phyloP scores from a whole-genome alignment of 805 yeast genomes.

The Yarrowia alimentaria region DNA sequence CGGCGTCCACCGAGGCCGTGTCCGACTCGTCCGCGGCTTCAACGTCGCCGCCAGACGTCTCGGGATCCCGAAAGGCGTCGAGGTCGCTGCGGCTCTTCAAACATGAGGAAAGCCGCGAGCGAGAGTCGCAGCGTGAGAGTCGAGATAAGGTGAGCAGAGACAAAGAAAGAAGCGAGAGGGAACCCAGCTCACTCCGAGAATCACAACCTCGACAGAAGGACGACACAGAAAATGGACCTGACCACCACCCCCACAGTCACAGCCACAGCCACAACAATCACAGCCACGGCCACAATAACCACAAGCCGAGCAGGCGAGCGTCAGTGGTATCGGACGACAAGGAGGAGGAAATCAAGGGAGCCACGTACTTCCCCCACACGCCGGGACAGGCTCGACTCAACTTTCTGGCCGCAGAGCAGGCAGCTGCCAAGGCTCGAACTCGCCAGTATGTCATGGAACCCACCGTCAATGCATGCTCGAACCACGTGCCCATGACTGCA shows the following conservation, averaged over 20 bases:
- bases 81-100: slow-evolving; percentile 42
- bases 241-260: background rate
- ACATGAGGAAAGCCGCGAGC: slow-evolving; percentile 30
- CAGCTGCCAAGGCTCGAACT: slow-evolving; percentile 30
- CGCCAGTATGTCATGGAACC: slow-evolving; percentile 18
- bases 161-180: too few relatives aligned
- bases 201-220: slow-evolving; percentile 6
- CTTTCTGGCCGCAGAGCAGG: slow-evolving; percentile 5
- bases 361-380: slow-evolving; percentile 39
- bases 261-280: too few relatives aligned
- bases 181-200: too few relatives aligned
- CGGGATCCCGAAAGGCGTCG: slow-evolving; percentile 43
- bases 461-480: background rate
- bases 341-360: slow-evolving; percentile 36
- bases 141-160: too few relatives aligned
- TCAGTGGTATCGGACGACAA: slow-evolving; percentile 33
- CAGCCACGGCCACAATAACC: too few relatives aligned
- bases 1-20: background rate
- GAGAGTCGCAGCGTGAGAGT: too few relatives aligned
- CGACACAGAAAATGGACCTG: background rate
- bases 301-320: too few relatives aligned
- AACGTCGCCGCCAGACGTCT: slow-evolving; percentile 13
- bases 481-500: slow-evolving; percentile 6
- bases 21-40: slow-evolving; percentile 6
- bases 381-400: slow-evolving; percentile 29